Conservation (phyloP, 1,139 yeast species). For the Blastobotrys proliferans region DNA sequence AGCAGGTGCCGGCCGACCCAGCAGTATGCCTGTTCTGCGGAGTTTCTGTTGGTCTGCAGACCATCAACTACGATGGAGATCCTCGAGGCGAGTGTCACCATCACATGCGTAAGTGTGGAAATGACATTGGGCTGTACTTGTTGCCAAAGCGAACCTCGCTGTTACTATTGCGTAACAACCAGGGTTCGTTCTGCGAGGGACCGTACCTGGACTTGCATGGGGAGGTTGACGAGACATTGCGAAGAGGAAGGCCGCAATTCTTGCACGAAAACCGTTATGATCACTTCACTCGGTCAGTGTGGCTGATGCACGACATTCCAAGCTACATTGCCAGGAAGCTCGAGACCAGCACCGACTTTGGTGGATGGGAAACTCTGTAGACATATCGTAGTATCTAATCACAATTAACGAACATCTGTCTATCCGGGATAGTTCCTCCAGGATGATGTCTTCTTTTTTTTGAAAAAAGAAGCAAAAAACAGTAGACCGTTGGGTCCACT, state of each 20-base stretch:
- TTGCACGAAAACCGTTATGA: slow-evolving; percentile 63
- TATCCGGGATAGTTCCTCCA: no score
- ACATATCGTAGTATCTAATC: no score
- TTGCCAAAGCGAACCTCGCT: slow-evolving; percentile 73
- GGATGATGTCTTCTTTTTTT: no score
- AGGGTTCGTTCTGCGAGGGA: slow-evolving; percentile 78
- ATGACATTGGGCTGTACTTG: slow-evolving; percentile 71
- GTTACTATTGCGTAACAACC: slow-evolving; percentile 53
- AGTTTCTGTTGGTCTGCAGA: slow-evolving; percentile 61
- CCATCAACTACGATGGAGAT: slow-evolving; percentile 30
- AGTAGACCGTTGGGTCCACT: no score
- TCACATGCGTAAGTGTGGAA: slow-evolving; percentile 46
- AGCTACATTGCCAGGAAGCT: slow-evolving; percentile 74
- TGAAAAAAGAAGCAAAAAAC: no score
- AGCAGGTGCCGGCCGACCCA: slow-evolving; percentile 56
- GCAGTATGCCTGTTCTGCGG: slow-evolving; percentile 89
- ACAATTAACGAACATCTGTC: no score
- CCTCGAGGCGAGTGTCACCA: slow-evolving; percentile 36
- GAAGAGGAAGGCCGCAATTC: slow-evolving; percentile 68
- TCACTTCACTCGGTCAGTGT: slow-evolving; percentile 58
- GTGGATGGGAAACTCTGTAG: slow-evolving; percentile 93
- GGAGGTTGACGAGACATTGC: slow-evolving; percentile 68
- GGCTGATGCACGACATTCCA: slow-evolving; percentile 79
- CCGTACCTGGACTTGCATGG: slow-evolving; percentile 89
- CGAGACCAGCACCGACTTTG: slow-evolving; percentile 75